Conservation (phyloP, 306 rosid genomes). For the Arachis hypogaea region DNA sequence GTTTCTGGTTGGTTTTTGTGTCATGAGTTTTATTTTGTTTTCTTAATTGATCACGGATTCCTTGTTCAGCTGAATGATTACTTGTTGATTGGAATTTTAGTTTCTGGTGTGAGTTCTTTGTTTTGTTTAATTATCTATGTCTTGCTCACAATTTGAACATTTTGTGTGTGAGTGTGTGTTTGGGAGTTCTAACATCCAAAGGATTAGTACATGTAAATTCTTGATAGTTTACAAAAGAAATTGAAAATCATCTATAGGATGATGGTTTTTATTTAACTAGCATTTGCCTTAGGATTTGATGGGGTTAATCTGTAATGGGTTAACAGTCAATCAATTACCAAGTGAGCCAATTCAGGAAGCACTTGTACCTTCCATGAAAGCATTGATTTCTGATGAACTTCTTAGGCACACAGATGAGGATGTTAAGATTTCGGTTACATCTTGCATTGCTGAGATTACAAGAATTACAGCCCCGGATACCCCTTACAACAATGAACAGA, state of each 20-base stretch:
- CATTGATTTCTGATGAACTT: slow-evolving; percentile 56
- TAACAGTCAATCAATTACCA: slow-evolving; percentile 62
- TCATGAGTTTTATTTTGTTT: slow-evolving; percentile 20
- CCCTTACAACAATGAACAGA: slow-evolving; percentile 67
- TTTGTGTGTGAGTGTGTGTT: neutral
- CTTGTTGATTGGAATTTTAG: slow-evolving; percentile 22
- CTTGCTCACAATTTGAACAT: neutral
- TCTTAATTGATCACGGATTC: slow-evolving; percentile 38
- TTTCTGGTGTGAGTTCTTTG: slow-evolving; percentile 6
- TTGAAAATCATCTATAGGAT: neutral
- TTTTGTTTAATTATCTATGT: slow-evolving; percentile 12
- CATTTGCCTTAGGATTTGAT: neutral
- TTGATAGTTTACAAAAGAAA: neutral
- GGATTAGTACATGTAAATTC: slow-evolving; percentile 27
- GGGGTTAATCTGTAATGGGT: neutral
- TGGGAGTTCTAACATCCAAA: slow-evolving; percentile 23
- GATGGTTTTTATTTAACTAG: neutral
- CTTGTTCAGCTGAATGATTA: slow-evolving; percentile 26
- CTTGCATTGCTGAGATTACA: slow-evolving; percentile 66
- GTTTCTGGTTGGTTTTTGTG: slow-evolving; percentile 20
- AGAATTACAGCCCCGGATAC: slow-evolving; percentile 85
- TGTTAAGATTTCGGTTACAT: slow-evolving; percentile 57
- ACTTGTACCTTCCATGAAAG: slow-evolving; percentile 63
- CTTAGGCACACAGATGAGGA: slow-evolving; percentile 55
- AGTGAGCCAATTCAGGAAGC: slow-evolving; percentile 50